These are phyloP conservation scores for Insectozyma bohioensis DNA, from an alignment of 1,139 yeast species.

Conservation along the genomic window DNA sequence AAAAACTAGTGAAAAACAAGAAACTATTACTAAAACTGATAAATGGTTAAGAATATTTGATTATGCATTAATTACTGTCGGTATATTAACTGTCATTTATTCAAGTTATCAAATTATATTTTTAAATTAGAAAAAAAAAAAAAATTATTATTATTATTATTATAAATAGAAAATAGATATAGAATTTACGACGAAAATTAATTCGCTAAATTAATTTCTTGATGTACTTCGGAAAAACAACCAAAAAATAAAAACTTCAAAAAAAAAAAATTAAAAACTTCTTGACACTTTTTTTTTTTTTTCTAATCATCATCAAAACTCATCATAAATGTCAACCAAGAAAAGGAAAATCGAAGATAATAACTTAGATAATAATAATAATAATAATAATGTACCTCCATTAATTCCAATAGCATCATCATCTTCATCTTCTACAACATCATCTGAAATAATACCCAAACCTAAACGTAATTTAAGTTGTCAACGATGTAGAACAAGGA, in stretches of 20 bases:
- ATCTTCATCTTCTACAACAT: too few relatives aligned
- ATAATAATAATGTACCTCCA: too few relatives aligned
- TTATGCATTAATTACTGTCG: conserved; percentile 49
- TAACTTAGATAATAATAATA: too few relatives aligned
- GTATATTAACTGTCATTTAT: conserved; percentile 59
- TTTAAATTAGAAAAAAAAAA: conserved; percentile 20
- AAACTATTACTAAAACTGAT: conserved; percentile 15
- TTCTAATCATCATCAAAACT: too few relatives aligned
- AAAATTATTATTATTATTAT: background rate
- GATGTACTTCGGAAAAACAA: too few relatives aligned
- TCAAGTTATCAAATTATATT: conserved; percentile 50
- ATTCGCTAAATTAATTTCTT: too few relatives aligned
- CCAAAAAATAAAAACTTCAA: background rate
- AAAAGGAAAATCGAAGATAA: background rate
- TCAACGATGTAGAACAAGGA: conserved; percentile 50
- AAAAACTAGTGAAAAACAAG: conserved; percentile 25
- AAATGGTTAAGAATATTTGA: conserved; percentile 40
- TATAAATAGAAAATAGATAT: conserved; percentile 1
- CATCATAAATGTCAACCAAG: conserved; percentile 1
- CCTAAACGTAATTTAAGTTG: conserved; percentile 28
- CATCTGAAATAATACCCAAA: too few relatives aligned
- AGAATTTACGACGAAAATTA: background rate
- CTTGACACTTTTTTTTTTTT: too few relatives aligned
- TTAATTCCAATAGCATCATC: too few relatives aligned
- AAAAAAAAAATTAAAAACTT: background rate